Percentiles rank a stretch among this genome's conserved stretches.
Evolutionary conservation across 768 basidiomycete genomes (phyloP).

Genomic region (Lyophyllum semitale): DNA sequence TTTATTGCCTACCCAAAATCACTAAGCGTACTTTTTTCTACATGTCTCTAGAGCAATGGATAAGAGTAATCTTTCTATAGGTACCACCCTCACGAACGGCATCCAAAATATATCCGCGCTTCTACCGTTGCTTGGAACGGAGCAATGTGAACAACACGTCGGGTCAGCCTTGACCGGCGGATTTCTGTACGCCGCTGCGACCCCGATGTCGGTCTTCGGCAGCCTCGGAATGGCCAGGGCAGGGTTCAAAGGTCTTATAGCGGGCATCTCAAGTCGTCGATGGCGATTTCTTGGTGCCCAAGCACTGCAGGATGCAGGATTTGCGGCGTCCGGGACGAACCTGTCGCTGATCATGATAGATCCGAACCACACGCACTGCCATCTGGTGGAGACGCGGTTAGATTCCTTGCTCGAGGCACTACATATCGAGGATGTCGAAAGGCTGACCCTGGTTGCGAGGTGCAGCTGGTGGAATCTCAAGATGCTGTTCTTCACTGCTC

Average conservation of each 20-base stretch:
- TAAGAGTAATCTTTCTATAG: background rate
- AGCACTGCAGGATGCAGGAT: constrained; percentile 11
- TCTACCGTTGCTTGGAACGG: constrained; percentile 25
- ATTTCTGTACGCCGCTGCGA: constrained; percentile 23
- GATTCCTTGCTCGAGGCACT: constrained; percentile 5
- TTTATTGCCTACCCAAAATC: too few relatives aligned
- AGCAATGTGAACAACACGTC: constrained; percentile 23
- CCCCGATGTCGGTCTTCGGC: constrained; percentile 26
- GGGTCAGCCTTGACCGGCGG: constrained; percentile 18
- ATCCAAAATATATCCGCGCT: constrained; percentile 26
- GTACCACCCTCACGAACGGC: constrained; percentile 14
- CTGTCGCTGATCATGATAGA: constrained; percentile 17
- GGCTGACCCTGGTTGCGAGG: background rate
- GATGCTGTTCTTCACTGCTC: constrained; percentile 4
- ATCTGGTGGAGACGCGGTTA: constrained; percentile 11
- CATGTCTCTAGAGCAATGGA: background rate
- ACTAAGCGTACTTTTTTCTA: too few relatives aligned
- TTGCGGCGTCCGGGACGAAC: constrained; percentile 9
- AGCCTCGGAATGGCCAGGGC: constrained; percentile 22
- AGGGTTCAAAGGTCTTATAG: constrained; percentile 14
- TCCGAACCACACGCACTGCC: background rate
- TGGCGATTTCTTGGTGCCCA: constrained; percentile 7
- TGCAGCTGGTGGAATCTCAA: constrained; percentile 7
- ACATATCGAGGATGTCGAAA: constrained; percentile 8
- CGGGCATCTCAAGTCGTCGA: constrained; percentile 7